These are phyloP conservation scores for Yarrowia sp. DNA, from an alignment of 805 yeast species.

Conservation along the genomic window DNA sequence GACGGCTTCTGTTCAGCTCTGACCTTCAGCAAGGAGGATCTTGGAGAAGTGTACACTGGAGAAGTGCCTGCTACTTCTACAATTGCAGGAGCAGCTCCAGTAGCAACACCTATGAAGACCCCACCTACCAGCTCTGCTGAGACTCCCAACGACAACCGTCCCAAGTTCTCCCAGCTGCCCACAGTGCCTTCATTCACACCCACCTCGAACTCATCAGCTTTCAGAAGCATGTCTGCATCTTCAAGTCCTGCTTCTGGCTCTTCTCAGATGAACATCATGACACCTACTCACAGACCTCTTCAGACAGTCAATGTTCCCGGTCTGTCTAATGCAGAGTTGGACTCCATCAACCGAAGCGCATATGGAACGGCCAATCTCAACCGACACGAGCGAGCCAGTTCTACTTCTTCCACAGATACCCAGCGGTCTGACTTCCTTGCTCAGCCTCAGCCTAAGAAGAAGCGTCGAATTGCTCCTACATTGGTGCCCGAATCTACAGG, in stretches of 20 bases:
- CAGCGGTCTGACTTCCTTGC: conserved; percentile 14
- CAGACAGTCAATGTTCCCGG: conserved; percentile 17
- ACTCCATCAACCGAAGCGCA: conserved; percentile 34
- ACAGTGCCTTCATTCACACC: conserved; percentile 23
- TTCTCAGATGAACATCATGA: conserved; percentile 39
- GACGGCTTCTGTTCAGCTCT: conserved; percentile 90
- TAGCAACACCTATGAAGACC: conserved; percentile 2
- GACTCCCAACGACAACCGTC: conserved; percentile 16
- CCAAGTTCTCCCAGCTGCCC: conserved; percentile 38
- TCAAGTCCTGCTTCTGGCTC: conserved; percentile 41
- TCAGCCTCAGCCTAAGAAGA: conserved; percentile 45
- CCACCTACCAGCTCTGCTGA: not conserved
- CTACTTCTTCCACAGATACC: conserved; percentile 33
- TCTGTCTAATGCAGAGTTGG: conserved; percentile 18
- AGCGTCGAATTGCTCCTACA: conserved; percentile 53
- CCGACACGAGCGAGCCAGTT: conserved; percentile 39
- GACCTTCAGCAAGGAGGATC: conserved; percentile 58
- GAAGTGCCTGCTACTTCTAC: conserved; percentile 23
- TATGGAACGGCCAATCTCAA: conserved; percentile 37
- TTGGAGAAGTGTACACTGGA: conserved; percentile 56
- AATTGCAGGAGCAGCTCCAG: conserved; percentile 6
- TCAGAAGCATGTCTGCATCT: conserved; percentile 37
- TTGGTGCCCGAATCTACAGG: conserved; percentile 43
- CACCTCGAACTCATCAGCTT: conserved; percentile 4
- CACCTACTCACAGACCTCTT: conserved; percentile 34